These are phyloP conservation scores for Talaromyces sp. DNA, from an alignment of 2,329 filamentous ascomycete genomes.

Conservation along the genomic window DNA sequence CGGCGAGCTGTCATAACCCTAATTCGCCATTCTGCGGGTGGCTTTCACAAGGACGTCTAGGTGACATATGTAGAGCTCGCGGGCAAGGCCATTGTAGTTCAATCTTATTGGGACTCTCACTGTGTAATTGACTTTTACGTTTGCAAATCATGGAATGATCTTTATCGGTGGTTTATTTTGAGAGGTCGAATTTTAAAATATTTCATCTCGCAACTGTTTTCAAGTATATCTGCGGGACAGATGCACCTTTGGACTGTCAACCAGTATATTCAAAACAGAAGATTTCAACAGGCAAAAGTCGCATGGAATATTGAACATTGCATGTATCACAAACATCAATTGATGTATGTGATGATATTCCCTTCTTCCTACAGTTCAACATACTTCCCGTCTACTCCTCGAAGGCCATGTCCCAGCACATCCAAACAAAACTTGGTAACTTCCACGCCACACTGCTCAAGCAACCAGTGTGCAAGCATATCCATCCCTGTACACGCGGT, in stretches of 20 bases:
- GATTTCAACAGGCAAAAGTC: neutral
- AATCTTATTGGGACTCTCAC: no score
- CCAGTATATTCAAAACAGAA: neutral
- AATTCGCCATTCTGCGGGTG: neutral
- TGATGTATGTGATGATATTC: neutral
- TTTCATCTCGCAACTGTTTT: neutral
- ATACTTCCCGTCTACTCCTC: constrained; percentile 4
- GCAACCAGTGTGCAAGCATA: constrained; percentile 11
- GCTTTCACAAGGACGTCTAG: neutral
- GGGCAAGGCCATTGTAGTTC: no score
- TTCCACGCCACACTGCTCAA: constrained; percentile 3
- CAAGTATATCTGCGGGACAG: neutral
- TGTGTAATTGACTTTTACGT: no score
- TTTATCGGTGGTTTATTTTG: neutral
- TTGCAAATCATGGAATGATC: neutral
- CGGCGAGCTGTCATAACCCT: neutral
- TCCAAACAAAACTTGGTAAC: constrained; percentile 1
- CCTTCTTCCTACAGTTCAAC: neutral
- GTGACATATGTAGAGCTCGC: no score
- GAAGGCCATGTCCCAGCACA: neutral
- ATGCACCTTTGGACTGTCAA: no score
- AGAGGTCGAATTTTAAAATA: neutral
- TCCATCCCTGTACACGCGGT: constrained; percentile 8
- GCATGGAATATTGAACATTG: no score
- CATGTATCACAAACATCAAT: neutral